Evolutionary conservation across 805 yeast species (phyloP).

Genomic region (Wickerhamiella allomyrinae): DNA sequence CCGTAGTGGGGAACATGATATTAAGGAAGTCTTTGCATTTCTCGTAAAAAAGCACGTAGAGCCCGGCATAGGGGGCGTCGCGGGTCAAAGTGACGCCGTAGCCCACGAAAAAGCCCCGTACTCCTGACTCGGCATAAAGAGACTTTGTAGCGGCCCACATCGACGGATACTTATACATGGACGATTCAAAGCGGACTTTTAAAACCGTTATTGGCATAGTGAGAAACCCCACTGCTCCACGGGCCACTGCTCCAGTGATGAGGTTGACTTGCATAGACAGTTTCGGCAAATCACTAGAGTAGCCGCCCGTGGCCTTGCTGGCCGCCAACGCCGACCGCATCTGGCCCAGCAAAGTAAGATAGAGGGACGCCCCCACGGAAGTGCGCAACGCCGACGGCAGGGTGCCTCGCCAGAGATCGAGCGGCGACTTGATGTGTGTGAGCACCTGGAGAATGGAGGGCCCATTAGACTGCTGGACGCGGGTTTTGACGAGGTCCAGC

Average conservation of each 20-base stretch:
- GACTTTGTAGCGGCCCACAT: conserved; percentile 44
- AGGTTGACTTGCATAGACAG: conserved; percentile 57
- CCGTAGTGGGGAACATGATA: conserved; percentile 19
- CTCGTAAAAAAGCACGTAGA: conserved; percentile 78
- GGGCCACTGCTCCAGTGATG: conserved; percentile 58
- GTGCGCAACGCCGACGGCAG: conserved; percentile 82
- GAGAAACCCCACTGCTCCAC: conserved; percentile 68
- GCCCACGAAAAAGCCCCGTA: conserved; percentile 70
- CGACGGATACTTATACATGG: conserved; percentile 53
- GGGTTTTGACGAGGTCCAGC: conserved; percentile 72
- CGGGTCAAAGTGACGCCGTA: conserved; percentile 74
- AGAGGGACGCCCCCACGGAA: conserved; percentile 79
- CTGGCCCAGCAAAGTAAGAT: conserved; percentile 56
- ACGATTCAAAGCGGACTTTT: conserved; percentile 81
- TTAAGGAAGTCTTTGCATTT: conserved; percentile 49
- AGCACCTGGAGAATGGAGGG: conserved; percentile 16
- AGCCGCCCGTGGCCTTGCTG: conserved; percentile 5
- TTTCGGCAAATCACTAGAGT: conserved; percentile 40
- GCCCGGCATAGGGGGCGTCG: conserved; percentile 94
- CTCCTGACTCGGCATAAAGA: conserved; percentile 39
- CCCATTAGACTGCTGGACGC: conserved; percentile 51
- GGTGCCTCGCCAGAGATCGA: conserved; percentile 83
- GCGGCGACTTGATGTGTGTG: conserved; percentile 12
- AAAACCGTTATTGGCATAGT: conserved; percentile 93
- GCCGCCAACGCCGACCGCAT: conserved; percentile 40